Evolutionary conservation across 257 asterid species (phyloP), one percentile per base, ranked within the genome.

Genomic region (Fraxinus anomala): DNA sequence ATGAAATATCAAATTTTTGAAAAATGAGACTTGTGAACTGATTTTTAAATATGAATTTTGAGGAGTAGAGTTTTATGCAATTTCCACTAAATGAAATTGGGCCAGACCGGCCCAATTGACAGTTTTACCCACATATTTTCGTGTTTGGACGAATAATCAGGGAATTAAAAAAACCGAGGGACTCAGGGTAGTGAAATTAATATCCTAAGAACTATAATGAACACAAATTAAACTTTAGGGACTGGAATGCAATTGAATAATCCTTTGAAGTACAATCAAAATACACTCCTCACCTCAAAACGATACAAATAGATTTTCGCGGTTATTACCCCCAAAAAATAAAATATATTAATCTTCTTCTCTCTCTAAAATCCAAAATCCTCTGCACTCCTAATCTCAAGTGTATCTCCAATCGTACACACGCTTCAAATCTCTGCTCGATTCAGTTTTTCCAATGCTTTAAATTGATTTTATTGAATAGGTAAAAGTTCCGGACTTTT

Each of bases 251-350:
- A 80, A 80, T 76, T 76, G 68, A 69, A 76, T 16, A 71, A n/a
- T 73, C 71, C 83, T 77, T 77, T 56, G 79, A 78, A 84, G 72
- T 80, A 70, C 47, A 17, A 17, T 51, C 72, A 77, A 70, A 80
- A 70, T 56, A 6, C 24, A 16, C 68, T 54, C 67, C 65, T 40
- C 47, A 80, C 68, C 12, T 82, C 73, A 69, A 80, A 77, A 77
- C 82, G 72, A 80, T 77, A 31, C 77, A 36, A 84, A 80, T 72
- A 69, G 87, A 61, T 84, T 88, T 88, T 88, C 92, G 90, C 92
- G 92, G 92, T 85, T 86, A 83, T 81, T 81, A 85, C 76, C 84
- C 82, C 76, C 83, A 51, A 42, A 73, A 78, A 70, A 76, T 70
- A 79, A 70, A 82, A 71, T 67, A 51, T 51, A 51, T 51, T 51